Conservation (phyloP, 1,284 basidiomycete genomes). For the Anthracocystis walkeri region DNA sequence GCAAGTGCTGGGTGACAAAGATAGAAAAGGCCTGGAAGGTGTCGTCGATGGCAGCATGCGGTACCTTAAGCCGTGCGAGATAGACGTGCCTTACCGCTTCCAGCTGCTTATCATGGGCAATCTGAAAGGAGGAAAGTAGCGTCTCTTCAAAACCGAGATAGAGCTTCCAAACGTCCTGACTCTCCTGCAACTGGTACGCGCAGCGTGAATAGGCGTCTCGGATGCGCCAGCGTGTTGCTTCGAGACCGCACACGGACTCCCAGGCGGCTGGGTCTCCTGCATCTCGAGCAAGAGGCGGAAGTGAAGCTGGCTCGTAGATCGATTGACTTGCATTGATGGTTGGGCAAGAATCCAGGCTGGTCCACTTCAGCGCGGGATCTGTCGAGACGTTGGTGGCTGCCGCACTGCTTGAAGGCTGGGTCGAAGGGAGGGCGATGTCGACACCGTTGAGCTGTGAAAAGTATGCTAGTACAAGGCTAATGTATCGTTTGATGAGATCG, state of each 20-base stretch:
- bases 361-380: constrained; percentile 39
- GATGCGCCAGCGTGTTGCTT: constrained; percentile 30
- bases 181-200: constrained; percentile 48
- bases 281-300: constrained; percentile 11
- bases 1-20: constrained; percentile 56
- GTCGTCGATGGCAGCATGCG: constrained; percentile 48
- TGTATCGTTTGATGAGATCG: constrained; percentile 38
- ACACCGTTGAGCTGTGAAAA: constrained; percentile 21
- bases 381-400: neutral
- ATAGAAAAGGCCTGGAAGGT: constrained; percentile 59
- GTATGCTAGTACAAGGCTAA: constrained; percentile 31
- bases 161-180: constrained; percentile 53
- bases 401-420: neutral
- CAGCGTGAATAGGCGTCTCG: constrained; percentile 46
- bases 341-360: constrained; percentile 37
- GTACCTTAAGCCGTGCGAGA: constrained; percentile 53
- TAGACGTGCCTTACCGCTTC: constrained; percentile 55
- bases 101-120: constrained; percentile 28
- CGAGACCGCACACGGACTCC: constrained; percentile 23
- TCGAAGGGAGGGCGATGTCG: neutral
- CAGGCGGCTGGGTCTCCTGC: neutral
- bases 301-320: constrained; percentile 22
- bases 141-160: constrained; percentile 55
- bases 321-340: constrained; percentile 12
- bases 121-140: constrained; percentile 13